Evolutionary conservation across 495 filamentous ascomycete genomes (phyloP), one percentile per base, ranked within the genome.

Genomic region (Penicillium simplicissimum): DNA sequence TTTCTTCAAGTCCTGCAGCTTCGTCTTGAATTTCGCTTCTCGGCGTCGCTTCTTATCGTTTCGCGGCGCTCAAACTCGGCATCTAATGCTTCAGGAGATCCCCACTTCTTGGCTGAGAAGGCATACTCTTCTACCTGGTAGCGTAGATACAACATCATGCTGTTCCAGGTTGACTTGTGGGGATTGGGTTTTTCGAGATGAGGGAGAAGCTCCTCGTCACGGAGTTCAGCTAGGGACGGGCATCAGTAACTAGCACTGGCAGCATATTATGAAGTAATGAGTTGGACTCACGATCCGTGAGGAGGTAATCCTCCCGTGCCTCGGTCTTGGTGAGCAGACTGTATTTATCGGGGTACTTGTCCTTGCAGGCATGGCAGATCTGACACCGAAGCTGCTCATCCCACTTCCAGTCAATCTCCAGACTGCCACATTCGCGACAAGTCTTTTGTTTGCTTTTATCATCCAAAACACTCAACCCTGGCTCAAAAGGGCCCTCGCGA

Each of bases 391-490:
- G 89, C 13, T 88, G 78, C 59, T 96, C 93, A 42, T 91, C 88
- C 94, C 92, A 97, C 62, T 93, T 90, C 82, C 88, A 97, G 71
- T 98, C 95, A 59, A 98, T 92, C 73, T 98, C 96, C 21, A 92
- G 65, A 45, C 79, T 87, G 0, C 80, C 81, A 73, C 95, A 98
- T 68, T 98, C 95, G 9, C 86, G 82, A 68, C 95, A 98, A 58
- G 79, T 82, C 73, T 90, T 92, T 63, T 86, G 79, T 58, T 85
- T 80, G 65, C 80, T 81, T 52, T 85, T 82, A 8, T 80, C 76
- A 45, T 86, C 80, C 23, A 95, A 67, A 9, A 87, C 86, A 61
- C 87, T 91, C 13, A 98, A 64, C 0, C 89, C 90, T 0, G 95
- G 95, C 77, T 97, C 93, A 65, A 88, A 98, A 0, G 90, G 90